Conservation (phyloP, 495 filamentous ascomycete species). For the Aspergillus saccharolyticus region DNA sequence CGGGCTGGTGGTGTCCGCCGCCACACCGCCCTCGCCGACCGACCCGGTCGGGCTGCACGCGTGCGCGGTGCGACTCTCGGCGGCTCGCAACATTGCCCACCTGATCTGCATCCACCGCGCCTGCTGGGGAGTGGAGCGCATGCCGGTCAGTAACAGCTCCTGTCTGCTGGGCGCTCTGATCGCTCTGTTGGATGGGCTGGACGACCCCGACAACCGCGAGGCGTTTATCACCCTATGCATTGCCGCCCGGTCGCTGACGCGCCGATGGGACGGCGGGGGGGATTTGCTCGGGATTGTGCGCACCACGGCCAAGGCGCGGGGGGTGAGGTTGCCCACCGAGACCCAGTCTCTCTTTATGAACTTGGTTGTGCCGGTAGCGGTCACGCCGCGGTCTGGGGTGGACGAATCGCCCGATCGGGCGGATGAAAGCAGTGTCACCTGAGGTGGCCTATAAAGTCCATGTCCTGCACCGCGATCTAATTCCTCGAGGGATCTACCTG, state of each 20-base stretch:
- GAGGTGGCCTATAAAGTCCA: neutral
- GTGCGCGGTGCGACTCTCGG: constrained; percentile 11
- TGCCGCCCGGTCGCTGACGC: constrained; percentile 21
- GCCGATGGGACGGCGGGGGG: constrained; percentile 20
- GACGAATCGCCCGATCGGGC: neutral
- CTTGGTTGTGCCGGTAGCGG: neutral
- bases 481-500: neutral
- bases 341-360: neutral
- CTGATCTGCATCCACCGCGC: constrained; percentile 21
- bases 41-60: constrained; percentile 7
- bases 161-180: constrained; percentile 30
- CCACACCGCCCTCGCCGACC: neutral
- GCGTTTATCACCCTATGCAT: constrained; percentile 27
- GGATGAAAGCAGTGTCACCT: neutral
- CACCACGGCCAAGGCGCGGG: neutral
- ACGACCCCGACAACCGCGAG: constrained; percentile 19
- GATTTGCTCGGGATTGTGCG: neutral
- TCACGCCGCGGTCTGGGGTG: neutral
- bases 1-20: constrained; percentile 2
- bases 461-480: neutral
- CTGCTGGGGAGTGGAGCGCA: constrained; percentile 24
- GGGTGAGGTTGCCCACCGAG: neutral
- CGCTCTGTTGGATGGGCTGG: constrained; percentile 24
- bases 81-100: constrained; percentile 19
- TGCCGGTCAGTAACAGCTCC: constrained; percentile 22